Evolutionary conservation across 805 yeast species (phyloP), one percentile per base, ranked within the genome.

Genomic region (Metschnikowia drakensbergensis): DNA sequence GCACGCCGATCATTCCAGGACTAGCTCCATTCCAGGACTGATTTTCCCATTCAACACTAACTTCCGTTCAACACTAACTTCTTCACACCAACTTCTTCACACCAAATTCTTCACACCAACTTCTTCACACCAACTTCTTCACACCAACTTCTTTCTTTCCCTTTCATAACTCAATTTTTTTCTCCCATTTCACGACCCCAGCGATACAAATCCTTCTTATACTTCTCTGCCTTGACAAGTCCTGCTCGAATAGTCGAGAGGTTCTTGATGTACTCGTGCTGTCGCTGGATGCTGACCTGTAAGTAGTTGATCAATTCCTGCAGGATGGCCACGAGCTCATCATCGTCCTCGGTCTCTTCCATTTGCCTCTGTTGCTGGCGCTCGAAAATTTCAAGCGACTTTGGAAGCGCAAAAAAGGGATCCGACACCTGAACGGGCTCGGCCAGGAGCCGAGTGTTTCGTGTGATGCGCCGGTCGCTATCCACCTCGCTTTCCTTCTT

Each of bases 131-230:
- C 2, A 1, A 17, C 17, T 2, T 28, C 30, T 28, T 8, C 6
- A 8, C 30, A 6, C 30, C 30, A 28, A 28, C 8, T 28, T 8
- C 30, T 28, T 28, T 6, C 8, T 2, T n/a, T 28, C 9, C 9
- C 30, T 28, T 8, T 28, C 22, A 33, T 5, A n/a, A n/a, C n/a
- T 17, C 33, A 41, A 48, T 59, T 63, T 53, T 61, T 61, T 43
- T 62, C 95, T 53, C 84, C 75, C 79, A 87, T 86, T 61, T 91
- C 97, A 58, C 79, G 79, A 48, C 94, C 87, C 98, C 98, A 92
- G 55, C 80, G 78, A 53, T 75, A 77, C 40, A 94, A 77, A 54
- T 82, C 80, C 39, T 78, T 78, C 56, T 88, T 83, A 55, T 86
- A 75, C 51, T 92, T 72, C 57, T 86, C 88, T 0, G 96, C 92